phyloP scores from a whole-genome alignment of 2,329 filamentous ascomycete species.

The Pyrenophora tritici-repentis region DNA sequence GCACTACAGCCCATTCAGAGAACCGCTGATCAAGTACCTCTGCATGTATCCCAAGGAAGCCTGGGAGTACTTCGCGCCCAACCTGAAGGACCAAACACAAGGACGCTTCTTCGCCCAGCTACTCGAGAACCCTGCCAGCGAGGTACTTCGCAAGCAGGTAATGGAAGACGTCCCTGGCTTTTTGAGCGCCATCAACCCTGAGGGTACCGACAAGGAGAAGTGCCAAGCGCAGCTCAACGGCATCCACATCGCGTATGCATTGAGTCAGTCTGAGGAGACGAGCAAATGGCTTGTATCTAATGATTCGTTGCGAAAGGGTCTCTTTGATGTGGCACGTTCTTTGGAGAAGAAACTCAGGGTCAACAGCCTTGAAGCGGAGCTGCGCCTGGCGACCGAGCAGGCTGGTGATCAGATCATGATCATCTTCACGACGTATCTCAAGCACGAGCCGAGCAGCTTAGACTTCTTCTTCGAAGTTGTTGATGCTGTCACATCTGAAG shows the following conservation, averaged over 20 bases:
- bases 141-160: conserved; percentile 73
- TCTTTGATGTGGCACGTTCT: conserved; percentile 72
- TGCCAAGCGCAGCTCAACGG: conserved; percentile 84
- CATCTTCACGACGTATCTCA: conserved; percentile 80
- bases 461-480: conserved; percentile 85
- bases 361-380: conserved; percentile 69
- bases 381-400: conserved; percentile 86
- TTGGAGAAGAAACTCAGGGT: conserved; percentile 74
- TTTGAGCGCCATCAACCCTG: conserved; percentile 67
- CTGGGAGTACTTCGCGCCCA: conserved; percentile 77
- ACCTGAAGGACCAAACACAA: conserved; percentile 82
- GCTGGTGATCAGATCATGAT: conserved; percentile 85
- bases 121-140: conserved; percentile 74
- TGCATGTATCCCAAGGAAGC: conserved; percentile 91
- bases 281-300: conserved; percentile 68
- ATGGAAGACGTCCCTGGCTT: conserved; percentile 74
- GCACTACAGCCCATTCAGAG: conserved; percentile 87
- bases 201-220: conserved; percentile 66
- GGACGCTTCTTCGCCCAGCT: conserved; percentile 91
- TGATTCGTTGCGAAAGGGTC: conserved; percentile 61
- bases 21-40: conserved; percentile 88
- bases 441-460: conserved; percentile 73
- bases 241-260: conserved; percentile 80
- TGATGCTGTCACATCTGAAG: conserved; percentile 79
- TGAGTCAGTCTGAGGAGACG: conserved; percentile 69